Evolutionary conservation across 208 protist species (phyloP).

Genomic region (Trypanosoma cruzi): DNA sequence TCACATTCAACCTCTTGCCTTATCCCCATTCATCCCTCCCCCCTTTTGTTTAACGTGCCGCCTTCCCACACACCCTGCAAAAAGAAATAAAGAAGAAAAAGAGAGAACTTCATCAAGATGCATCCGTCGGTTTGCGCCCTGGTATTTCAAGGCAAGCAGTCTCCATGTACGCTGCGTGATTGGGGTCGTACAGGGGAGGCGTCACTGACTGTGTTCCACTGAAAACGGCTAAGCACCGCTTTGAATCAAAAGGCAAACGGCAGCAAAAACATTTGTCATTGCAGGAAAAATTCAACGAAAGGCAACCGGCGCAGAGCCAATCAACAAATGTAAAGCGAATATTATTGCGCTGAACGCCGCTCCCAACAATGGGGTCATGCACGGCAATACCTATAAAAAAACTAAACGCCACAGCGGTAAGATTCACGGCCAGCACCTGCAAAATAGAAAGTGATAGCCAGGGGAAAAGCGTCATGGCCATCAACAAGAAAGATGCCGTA

Average conservation of each 20-base stretch:
- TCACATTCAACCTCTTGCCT: too few species aligned
- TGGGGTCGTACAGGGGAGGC: slow-evolving; percentile 63
- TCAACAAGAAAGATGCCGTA: slow-evolving; percentile 7
- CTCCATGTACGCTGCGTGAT: slow-evolving; percentile 60
- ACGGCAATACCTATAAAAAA: slow-evolving; percentile 55
- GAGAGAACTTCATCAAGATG: background rate
- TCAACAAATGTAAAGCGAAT: slow-evolving; percentile 63
- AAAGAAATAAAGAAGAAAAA: background rate
- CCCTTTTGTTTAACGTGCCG: background rate
- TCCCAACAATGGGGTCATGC: slow-evolving; percentile 33
- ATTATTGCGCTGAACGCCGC: slow-evolving; percentile 58
- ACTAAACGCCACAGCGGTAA: slow-evolving; percentile 12
- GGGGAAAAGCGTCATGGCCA: background rate
- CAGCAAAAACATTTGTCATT: slow-evolving; percentile 79
- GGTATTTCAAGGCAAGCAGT: slow-evolving; percentile 20
- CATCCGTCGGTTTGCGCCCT: background rate
- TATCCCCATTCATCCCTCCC: background rate
- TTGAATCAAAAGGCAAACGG: slow-evolving; percentile 52
- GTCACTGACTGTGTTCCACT: slow-evolving; percentile 37
- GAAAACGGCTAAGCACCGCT: slow-evolving; percentile 52
- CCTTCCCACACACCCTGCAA: background rate
- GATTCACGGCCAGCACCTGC: slow-evolving; percentile 18
- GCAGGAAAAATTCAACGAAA: slow-evolving; percentile 66
- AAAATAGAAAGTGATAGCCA: background rate
- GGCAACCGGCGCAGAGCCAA: slow-evolving; percentile 74